phyloP scores from a whole-genome alignment of 2,329 filamentous ascomycete genomes.

The Whalleya microplaca region DNA sequence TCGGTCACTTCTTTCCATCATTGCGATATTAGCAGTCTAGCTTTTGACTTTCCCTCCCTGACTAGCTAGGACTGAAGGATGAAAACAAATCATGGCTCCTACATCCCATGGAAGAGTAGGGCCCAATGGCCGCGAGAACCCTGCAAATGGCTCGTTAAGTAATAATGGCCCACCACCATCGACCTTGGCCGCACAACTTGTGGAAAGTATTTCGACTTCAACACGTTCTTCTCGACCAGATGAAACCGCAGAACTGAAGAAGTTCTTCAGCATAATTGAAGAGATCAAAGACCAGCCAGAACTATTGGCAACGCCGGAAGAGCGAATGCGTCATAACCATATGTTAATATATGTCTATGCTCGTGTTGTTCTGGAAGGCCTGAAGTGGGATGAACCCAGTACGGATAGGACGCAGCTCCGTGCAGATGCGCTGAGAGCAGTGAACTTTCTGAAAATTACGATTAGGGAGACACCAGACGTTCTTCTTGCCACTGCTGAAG shows the following conservation, averaged over 20 bases:
- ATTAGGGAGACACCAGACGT: conserved; percentile 75
- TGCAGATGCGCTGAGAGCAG: conserved; percentile 69
- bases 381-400: conserved; percentile 71
- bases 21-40: not conserved
- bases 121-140: conserved; percentile 29
- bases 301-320: conserved; percentile 63
- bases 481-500: conserved; percentile 52
- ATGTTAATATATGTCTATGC: conserved; percentile 84
- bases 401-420: conserved; percentile 58
- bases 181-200: conserved; percentile 84
- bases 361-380: conserved; percentile 74
- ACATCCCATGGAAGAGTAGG: conserved; percentile 36
- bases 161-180: conserved; percentile 63
- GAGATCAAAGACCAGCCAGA: conserved; percentile 54
- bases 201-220: conserved; percentile 75
- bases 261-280: conserved; percentile 64
- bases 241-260: conserved; percentile 74
- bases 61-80: not conserved
- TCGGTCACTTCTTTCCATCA: conserved; percentile 6
- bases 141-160: conserved; percentile 28
- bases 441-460: conserved; percentile 76
- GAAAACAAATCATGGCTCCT: conserved; percentile 32
- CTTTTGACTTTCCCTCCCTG: conserved; percentile 4
- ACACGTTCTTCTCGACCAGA: conserved; percentile 64
- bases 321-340: conserved; percentile 77